These are phyloP conservation scores for Microsporum ferrugineum DNA, from an alignment of 2,329 filamentous ascomycete species.

Conservation along the genomic window DNA sequence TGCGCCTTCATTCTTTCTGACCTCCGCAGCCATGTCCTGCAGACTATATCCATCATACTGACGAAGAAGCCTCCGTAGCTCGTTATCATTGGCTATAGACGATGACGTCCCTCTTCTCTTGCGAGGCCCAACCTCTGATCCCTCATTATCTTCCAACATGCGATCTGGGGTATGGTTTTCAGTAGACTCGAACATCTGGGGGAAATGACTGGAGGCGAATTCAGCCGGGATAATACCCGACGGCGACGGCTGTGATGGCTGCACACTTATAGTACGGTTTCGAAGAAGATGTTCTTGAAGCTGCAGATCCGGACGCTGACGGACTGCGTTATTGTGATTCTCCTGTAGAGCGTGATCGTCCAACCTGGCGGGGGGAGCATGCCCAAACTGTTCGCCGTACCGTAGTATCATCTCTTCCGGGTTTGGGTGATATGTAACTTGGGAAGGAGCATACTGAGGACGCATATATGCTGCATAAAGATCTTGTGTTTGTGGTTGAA, in stretches of 20 bases:
- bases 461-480: slow-evolving; percentile 31
- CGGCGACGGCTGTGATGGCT: slow-evolving; percentile 25
- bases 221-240: slow-evolving; percentile 21
- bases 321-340: slow-evolving; percentile 24
- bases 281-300: slow-evolving; percentile 28
- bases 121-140: slow-evolving; percentile 32
- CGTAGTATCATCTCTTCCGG: slow-evolving; percentile 38
- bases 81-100: slow-evolving; percentile 39
- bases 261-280: slow-evolving; percentile 19
- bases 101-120: slow-evolving; percentile 39
- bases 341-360: slow-evolving; percentile 31
- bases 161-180: slow-evolving; percentile 34
- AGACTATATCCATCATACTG: slow-evolving; percentile 37
- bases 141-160: slow-evolving; percentile 31
- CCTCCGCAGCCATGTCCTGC: slow-evolving; percentile 39
- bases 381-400: slow-evolving; percentile 33
- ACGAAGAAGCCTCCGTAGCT: slow-evolving; percentile 36
- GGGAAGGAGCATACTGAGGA: slow-evolving; percentile 23
- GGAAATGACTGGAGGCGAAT: slow-evolving; percentile 29
- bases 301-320: slow-evolving; percentile 27
- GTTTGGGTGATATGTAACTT: slow-evolving; percentile 29
- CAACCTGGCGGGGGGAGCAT: slow-evolving; percentile 26
- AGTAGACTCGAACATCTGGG: slow-evolving; percentile 32
- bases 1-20: slow-evolving; percentile 39
- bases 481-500: slow-evolving; percentile 25